Conservation (phyloP, 768 basidiomycete genomes). For the Calvatia gigantea region DNA sequence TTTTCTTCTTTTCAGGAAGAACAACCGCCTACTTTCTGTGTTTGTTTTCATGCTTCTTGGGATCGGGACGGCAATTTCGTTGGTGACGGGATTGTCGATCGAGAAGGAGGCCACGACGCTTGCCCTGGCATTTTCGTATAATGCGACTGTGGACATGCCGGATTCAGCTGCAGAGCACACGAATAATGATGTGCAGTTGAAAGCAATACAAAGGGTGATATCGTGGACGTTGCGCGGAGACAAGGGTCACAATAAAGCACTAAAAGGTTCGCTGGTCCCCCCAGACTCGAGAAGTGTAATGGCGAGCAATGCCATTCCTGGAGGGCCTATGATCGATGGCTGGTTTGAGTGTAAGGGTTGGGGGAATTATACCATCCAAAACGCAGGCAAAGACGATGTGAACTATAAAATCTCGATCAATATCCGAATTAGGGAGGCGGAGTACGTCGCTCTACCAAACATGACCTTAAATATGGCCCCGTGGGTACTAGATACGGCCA, state of each 20-base stretch:
- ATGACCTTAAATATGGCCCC: conserved; percentile 8
- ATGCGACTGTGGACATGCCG: conserved; percentile 5
- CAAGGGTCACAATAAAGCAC: conserved; percentile 8
- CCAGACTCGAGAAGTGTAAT: conserved; percentile 11
- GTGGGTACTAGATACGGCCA: conserved; percentile 6
- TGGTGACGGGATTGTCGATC: conserved; percentile 15
- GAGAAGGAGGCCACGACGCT: background rate
- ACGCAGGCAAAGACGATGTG: background rate
- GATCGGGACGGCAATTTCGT: conserved; percentile 7
- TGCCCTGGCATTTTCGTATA: conserved; percentile 5
- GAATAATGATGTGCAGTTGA: conserved; percentile 13
- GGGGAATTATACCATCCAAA: conserved; percentile 6
- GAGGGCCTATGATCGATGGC: conserved; percentile 10
- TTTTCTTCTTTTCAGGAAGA: conserved; percentile 10
- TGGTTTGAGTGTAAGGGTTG: conserved; percentile 10
- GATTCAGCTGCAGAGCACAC: conserved; percentile 1
- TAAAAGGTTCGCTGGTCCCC: conserved; percentile 12
- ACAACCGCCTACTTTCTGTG: conserved; percentile 12
- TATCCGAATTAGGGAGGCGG: too few relatives aligned
- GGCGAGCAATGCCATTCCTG: conserved; percentile 10
- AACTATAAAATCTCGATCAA: background rate
- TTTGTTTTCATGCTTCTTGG: conserved; percentile 13
- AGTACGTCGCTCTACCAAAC: background rate
- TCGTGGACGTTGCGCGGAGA: conserved; percentile 14
- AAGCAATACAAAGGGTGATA: conserved; percentile 13